phyloP scores from a whole-genome alignment of 257 asterid genomes.

The Voacanga thouarsii region DNA sequence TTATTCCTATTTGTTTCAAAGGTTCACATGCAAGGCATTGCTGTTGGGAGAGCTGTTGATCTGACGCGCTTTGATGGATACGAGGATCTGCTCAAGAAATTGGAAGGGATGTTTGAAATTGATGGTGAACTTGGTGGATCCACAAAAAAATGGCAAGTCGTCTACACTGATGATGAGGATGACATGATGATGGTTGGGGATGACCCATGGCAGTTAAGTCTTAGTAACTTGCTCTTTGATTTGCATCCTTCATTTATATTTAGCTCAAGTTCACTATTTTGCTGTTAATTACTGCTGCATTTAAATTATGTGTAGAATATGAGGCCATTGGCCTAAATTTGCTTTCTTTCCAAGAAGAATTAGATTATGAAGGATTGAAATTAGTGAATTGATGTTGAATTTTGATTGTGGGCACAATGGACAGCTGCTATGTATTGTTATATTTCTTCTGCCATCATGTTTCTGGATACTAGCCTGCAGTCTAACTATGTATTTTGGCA shows the following conservation, averaged over 20 bases:
- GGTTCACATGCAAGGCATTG: slow-evolving; percentile 97
- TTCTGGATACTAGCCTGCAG: background rate
- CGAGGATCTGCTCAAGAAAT: slow-evolving; percentile 72
- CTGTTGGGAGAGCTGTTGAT: slow-evolving; percentile 97
- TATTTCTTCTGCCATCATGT: background rate
- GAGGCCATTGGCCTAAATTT: background rate
- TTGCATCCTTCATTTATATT: background rate
- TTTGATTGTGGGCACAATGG: background rate
- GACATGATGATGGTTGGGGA: slow-evolving; percentile 99
- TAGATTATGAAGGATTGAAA: background rate
- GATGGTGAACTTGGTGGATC: slow-evolving; percentile 71
- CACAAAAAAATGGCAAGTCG: slow-evolving; percentile 90
- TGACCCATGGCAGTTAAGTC: slow-evolving; percentile 99
- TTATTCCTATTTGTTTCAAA: slow-evolving; percentile 16
- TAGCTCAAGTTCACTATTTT: background rate
- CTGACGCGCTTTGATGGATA: slow-evolving; percentile 71
- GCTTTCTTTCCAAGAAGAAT: background rate
- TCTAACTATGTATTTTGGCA: background rate
- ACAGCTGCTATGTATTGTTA: background rate
- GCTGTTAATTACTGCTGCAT: background rate
- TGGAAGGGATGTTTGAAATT: slow-evolving; percentile 91
- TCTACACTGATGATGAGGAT: slow-evolving; percentile 90
- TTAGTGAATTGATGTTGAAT: background rate
- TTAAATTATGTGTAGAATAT: background rate
- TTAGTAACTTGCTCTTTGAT: slow-evolving; percentile 6